Base-by-base conservation (phyloP, 2,329 filamentous ascomycete genomes). In the Alternaria ventricosa region DNA sequence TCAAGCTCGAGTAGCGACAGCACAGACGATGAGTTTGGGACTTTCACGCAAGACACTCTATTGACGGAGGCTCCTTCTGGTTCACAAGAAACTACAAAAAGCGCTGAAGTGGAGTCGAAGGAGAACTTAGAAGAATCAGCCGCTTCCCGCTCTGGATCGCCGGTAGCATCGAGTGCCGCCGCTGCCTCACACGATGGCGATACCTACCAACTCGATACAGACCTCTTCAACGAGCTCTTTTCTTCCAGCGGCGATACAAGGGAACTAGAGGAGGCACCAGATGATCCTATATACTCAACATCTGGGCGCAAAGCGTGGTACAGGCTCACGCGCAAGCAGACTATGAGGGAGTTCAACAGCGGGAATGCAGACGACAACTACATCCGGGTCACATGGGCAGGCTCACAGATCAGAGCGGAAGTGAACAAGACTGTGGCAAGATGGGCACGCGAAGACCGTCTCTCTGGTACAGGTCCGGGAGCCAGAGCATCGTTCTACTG, bases 231-330 rank as follows among this genome's bases (percentile, higher is more conserved):
- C 12, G 46, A 76, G 15, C 44, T 81, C 2, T 80, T 79, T 41
- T 72, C 75, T 8, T 22, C 59, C 12, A 44, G 49, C 2, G 59
- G 61, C 20, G 27, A 46, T 22, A 20, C 28, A 3, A 44, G 58
- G 15, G 57, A 74, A 7, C 50, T 66, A 6, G 49, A 65, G 3
- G 69, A 72, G 4, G 60, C 72, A 1, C 71, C 73, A 27, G 72
- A 76, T 15, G 73, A 77, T 57, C 75, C 78, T 0, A 72, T 80
- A 25, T 72, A 71, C 45, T 73, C 78, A 0, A 80, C 74, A 5
- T 73, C 75, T 11, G 69, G 75, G 15, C 74, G 78, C 6, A 81
- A 80, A 65, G 72, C 78, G 9, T 81, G 80, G 80, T 81, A 81
- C 59, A 73, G 79, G 11, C 61, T 81, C 2, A 81, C 78, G 1